Base-by-base conservation (phyloP, 1,284 basidiomycete genomes). In the Irpex lacteus region DNA sequence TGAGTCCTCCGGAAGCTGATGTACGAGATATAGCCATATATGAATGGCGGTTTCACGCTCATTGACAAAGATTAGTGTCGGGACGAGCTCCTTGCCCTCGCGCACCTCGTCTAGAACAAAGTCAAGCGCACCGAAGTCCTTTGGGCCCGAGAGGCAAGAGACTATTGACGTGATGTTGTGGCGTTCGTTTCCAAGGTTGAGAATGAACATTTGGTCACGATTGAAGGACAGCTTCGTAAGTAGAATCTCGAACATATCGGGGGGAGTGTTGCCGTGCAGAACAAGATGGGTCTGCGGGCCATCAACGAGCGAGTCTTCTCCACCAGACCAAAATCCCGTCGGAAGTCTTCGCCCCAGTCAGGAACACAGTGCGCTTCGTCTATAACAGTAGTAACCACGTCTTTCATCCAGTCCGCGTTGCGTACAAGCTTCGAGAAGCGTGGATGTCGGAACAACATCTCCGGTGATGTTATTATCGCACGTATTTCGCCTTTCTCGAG, bases 301-400 rank as follows among this genome's bases (percentile, higher is more conserved):
- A 56, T 52, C 13, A 60, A 60, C 0, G 68, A 50, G 6, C 71
- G 67, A 2, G 72, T 63, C 32, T 60, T 56, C 5, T 50, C 57
- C 3, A 74, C 66, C 13, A 65, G 21, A 2, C 18, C 52, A 59
- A 69, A 74, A 2, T 63, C 36, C 59, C 60, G 56, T 3, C 71
- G 68, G 53, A 74, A 74, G 15, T 68, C 62, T 4, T 59, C 65
- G 1, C 71, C 73, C 73, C 72, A 76, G 21, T 73, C 68, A 3
- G 66, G 66, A 55, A 75, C 71, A 60, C 73, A 75, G 50, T 76
- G 74, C 0, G 66, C 71, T 49, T 81, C 74, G 63, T 81, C 78
- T 32, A 80, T 60, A n/a, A 78, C 66, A 13, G 77, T 56, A 8
- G 71, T 69, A 2, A 60, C 18, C 21, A 77, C 66, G n/a, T 66